These are phyloP conservation scores for Dothideomycetes sp. DNA, from an alignment of 2,329 filamentous ascomycete species.

Conservation along the genomic window DNA sequence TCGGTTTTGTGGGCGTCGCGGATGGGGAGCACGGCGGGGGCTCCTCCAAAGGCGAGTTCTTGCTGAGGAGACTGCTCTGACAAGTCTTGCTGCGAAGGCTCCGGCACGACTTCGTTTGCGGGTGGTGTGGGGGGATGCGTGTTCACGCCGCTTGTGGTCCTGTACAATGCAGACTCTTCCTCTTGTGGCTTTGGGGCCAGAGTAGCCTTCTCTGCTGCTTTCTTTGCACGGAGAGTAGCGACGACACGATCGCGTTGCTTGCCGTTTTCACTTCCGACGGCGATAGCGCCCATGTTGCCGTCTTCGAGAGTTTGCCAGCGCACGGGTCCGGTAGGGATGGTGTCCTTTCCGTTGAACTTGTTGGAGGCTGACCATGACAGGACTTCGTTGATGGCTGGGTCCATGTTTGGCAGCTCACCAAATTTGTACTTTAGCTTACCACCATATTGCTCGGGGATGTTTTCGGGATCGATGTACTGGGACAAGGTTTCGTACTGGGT, in stretches of 20 bases:
- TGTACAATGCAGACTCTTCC: conserved; percentile 6
- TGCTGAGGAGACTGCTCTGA: no score
- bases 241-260: conserved; percentile 30
- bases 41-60: conserved; percentile 3
- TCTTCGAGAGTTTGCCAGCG: conserved; percentile 33
- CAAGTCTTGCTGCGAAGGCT: conserved; percentile 5
- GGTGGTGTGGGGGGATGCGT: conserved; percentile 20
- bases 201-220: no score
- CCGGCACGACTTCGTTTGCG: background rate
- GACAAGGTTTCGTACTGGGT: conserved; percentile 71
- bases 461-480: conserved; percentile 68
- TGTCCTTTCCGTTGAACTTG: conserved; percentile 24
- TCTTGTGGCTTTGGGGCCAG: background rate
- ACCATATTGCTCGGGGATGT: conserved; percentile 85
- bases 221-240: conserved; percentile 29
- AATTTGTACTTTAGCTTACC: conserved; percentile 76
- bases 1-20: conserved; percentile 15
- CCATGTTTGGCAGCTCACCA: conserved; percentile 65
- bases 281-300: conserved; percentile 37
- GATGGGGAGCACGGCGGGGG: conserved; percentile 17
- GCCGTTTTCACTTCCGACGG: conserved; percentile 37
- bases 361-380: conserved; percentile 33
- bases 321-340: conserved; percentile 40
- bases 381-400: conserved; percentile 39
- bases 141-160: conserved; percentile 17